A percentile compares a stretch with the other conserved stretches of the same genome.
phyloP scores from a whole-genome alignment of 1,284 basidiomycete species.

The Porodaedalea pini region DNA sequence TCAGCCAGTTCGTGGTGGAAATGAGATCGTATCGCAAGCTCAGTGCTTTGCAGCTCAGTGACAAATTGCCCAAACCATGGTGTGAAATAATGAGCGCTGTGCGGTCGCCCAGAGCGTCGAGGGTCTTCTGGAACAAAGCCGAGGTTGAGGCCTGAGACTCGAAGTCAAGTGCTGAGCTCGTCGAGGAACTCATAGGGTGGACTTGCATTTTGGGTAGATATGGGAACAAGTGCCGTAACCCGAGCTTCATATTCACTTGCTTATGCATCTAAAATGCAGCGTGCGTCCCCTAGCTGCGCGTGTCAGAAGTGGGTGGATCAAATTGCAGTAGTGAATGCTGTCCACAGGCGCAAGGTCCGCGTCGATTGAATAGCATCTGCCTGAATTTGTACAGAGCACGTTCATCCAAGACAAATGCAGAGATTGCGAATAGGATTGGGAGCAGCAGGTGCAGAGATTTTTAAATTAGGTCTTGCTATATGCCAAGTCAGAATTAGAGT shows the following conservation, averaged over 20 bases:
- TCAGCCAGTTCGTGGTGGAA: neutral
- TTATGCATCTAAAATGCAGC: too few species aligned
- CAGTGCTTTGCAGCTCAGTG: neutral
- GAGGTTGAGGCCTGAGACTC: neutral
- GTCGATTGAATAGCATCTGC: too few species aligned
- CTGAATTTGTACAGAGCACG: too few species aligned
- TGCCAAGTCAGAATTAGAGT: too few species aligned
- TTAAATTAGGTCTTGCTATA: too few species aligned
- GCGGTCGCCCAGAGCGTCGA: neutral
- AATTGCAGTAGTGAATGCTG: neutral
- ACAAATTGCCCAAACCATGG: neutral
- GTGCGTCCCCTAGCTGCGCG: neutral
- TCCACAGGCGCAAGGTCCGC: too few species aligned
- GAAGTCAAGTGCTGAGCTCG: neutral
- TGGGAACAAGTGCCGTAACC: too few species aligned
- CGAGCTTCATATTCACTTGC: too few species aligned
- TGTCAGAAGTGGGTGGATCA: neutral
- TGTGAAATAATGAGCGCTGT: neutral
- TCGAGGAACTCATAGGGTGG: too few species aligned
- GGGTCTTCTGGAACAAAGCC: neutral
- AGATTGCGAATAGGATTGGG: neutral
- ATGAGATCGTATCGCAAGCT: neutral
- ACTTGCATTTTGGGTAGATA: too few species aligned
- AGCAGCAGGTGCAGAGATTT: neutral
- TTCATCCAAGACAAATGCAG: too few species aligned